Percentiles rank a stretch among this genome's conserved stretches.
Conservation (phyloP, 257 asterid species). For the Gentiana dahurica region DNA sequence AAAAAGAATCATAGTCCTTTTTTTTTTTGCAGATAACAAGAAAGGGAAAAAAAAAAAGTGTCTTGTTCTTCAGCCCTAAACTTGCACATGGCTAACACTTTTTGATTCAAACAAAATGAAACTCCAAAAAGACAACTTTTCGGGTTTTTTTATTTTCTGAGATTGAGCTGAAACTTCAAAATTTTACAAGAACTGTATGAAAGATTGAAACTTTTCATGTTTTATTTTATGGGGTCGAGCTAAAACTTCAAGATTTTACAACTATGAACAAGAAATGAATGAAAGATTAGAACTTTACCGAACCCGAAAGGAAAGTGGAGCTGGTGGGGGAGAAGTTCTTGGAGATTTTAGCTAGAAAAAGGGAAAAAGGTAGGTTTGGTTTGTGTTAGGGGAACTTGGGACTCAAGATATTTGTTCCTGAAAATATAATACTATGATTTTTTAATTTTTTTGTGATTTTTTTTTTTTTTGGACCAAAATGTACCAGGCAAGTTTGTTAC, state of each 20-base stretch:
- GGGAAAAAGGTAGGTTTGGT: conserved; percentile 27
- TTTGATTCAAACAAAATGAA: too few species aligned
- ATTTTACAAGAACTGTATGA: too few species aligned
- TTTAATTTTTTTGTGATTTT: background rate
- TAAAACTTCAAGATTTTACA: background rate
- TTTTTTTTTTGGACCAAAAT: conserved; percentile 9
- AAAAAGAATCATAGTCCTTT: background rate
- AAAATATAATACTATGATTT: background rate
- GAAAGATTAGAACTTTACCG: conserved; percentile 1
- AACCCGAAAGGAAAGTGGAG: background rate
- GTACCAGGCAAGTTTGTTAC: conserved; percentile 24
- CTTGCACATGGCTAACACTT: background rate
- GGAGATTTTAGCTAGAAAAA: conserved; percentile 6
- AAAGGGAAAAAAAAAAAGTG: background rate
- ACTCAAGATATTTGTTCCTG: conserved; percentile 1
- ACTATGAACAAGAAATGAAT: background rate
- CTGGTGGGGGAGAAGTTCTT: conserved; percentile 5
- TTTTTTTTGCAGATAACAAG: background rate
- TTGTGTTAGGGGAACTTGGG: conserved; percentile 37
- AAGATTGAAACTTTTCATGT: too few species aligned
- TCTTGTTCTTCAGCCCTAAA: background rate
- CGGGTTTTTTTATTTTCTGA: too few species aligned
- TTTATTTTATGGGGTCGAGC: too few species aligned
- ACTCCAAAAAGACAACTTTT: too few species aligned
- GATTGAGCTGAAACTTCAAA: too few species aligned